Percentiles rank a stretch among this genome's conserved stretches.
Conservation (phyloP, 179 eudicot species). For the Silene noctiflora region DNA sequence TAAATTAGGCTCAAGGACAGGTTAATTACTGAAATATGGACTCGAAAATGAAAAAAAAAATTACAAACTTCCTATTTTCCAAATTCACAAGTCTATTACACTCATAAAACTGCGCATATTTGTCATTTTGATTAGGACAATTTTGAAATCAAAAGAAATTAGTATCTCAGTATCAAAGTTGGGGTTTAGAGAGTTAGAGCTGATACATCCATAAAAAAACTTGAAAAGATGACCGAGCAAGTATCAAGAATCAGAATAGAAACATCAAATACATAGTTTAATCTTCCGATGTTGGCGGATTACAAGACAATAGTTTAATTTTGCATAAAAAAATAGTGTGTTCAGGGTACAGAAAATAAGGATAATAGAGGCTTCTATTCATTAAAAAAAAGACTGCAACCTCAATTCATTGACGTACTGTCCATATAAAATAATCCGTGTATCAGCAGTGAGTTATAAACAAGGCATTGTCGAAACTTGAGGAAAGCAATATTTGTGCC, state of each 20-base stretch:
- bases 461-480: conserved; percentile 45
- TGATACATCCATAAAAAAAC: not conserved
- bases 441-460: conserved; percentile 22
- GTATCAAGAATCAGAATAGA: conserved; percentile 79
- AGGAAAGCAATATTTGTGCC: conserved; percentile 39
- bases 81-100: not conserved
- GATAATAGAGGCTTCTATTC: conserved; percentile 75
- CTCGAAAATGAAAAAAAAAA: too few relatives aligned
- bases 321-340: conserved; percentile 43
- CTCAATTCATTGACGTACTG: conserved; percentile 42
- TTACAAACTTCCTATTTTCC: too few relatives aligned
- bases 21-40: not conserved
- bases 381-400: conserved; percentile 33
- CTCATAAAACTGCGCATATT: not conserved
- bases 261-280: conserved; percentile 77
- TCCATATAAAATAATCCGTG: conserved; percentile 4
- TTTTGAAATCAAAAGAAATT: too few relatives aligned
- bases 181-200: not conserved
- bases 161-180: not conserved
- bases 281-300: conserved; percentile 38
- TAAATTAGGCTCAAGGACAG: not conserved
- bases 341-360: conserved; percentile 70
- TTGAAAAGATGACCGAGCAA: conserved; percentile 29
- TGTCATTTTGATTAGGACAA: not conserved
- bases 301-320: conserved; percentile 39